phyloP scores from a whole-genome alignment of 1,284 basidiomycete species.

The Ustilago crameri region DNA sequence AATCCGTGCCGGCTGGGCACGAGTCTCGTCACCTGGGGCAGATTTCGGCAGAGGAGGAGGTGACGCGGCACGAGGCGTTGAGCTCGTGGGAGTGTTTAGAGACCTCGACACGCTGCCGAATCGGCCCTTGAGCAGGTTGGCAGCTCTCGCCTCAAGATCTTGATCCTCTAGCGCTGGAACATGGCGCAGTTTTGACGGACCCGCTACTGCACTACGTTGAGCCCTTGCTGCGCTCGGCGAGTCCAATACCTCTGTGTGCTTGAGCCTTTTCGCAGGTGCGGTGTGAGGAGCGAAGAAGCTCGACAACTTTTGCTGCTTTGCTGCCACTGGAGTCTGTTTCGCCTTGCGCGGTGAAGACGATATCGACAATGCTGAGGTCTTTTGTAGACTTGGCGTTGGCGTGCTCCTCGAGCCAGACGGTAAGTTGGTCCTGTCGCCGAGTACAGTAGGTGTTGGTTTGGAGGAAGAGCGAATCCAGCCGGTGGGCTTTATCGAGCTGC shows the following conservation, averaged over 20 bases:
- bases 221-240: conserved; percentile 17
- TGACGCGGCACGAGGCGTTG: conserved; percentile 7
- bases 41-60: conserved; percentile 4
- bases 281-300: conserved; percentile 38
- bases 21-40: not conserved
- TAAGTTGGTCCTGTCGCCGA: conserved; percentile 25
- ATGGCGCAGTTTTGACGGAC: not conserved
- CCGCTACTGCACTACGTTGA: conserved; percentile 1
- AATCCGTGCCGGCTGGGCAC: not conserved
- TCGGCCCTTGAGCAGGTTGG: conserved; percentile 24
- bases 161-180: conserved; percentile 16
- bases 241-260: not conserved
- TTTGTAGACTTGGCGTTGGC: conserved; percentile 6
- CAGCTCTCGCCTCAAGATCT: conserved; percentile 32
- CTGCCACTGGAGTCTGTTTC: conserved; percentile 1
- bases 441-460: conserved; percentile 2
- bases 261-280: conserved; percentile 2
- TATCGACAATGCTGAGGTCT: not conserved
- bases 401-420: conserved; percentile 7
- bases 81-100: conserved; percentile 10
- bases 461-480: conserved; percentile 45
- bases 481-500: conserved; percentile 33
- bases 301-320: conserved; percentile 29
- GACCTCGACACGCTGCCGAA: conserved; percentile 43
- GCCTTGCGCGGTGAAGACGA: not conserved